A percentile compares a stretch with the other conserved stretches of the same genome.
These are phyloP conservation scores for Phyllosticta citribraziliensis DNA, from an alignment of 2,329 filamentous ascomycete species.

Conservation along the genomic window DNA sequence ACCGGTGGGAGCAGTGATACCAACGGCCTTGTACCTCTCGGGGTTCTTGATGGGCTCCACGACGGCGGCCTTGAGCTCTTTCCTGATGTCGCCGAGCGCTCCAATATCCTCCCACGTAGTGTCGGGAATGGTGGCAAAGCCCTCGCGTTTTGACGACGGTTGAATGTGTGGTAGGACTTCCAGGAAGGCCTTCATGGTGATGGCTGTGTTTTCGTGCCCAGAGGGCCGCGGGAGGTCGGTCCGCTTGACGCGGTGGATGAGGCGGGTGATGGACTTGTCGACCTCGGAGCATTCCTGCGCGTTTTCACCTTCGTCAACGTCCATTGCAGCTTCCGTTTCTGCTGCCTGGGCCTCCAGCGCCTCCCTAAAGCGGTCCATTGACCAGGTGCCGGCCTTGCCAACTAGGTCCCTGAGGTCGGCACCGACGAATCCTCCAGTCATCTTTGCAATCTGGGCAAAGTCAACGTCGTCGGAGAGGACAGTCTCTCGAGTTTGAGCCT, in stretches of 20 bases:
- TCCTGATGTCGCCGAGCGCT: slow-evolving; percentile 67
- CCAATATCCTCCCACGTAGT: slow-evolving; percentile 92
- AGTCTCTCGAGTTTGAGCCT: slow-evolving; percentile 58
- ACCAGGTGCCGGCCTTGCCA: slow-evolving; percentile 53
- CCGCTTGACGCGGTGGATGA: slow-evolving; percentile 42
- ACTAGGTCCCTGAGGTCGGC: slow-evolving; percentile 71
- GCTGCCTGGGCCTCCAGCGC: slow-evolving; percentile 37
- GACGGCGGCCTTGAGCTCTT: slow-evolving; percentile 75
- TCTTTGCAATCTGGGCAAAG: slow-evolving; percentile 63
- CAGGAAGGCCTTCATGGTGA: slow-evolving; percentile 62
- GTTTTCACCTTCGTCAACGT: slow-evolving; percentile 33
- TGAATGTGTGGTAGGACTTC: slow-evolving; percentile 65
- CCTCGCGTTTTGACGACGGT: slow-evolving; percentile 79
- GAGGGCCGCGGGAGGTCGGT: slow-evolving; percentile 41
- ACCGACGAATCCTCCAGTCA: slow-evolving; percentile 87
- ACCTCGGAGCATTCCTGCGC: slow-evolving; percentile 12
- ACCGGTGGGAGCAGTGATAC: slow-evolving; percentile 72
- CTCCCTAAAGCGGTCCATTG: slow-evolving; percentile 51
- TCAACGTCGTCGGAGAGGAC: slow-evolving; percentile 60
- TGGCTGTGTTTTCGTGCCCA: slow-evolving; percentile 45
- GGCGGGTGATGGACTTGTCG: slow-evolving; percentile 26
- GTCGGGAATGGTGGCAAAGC: slow-evolving; percentile 87
- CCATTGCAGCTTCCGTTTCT: slow-evolving; percentile 36
- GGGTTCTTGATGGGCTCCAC: slow-evolving; percentile 82
- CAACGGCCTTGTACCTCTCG: slow-evolving; percentile 63